phyloP scores from a whole-genome alignment of 345 rosid genomes.

The Aquilaria sinensis region DNA sequence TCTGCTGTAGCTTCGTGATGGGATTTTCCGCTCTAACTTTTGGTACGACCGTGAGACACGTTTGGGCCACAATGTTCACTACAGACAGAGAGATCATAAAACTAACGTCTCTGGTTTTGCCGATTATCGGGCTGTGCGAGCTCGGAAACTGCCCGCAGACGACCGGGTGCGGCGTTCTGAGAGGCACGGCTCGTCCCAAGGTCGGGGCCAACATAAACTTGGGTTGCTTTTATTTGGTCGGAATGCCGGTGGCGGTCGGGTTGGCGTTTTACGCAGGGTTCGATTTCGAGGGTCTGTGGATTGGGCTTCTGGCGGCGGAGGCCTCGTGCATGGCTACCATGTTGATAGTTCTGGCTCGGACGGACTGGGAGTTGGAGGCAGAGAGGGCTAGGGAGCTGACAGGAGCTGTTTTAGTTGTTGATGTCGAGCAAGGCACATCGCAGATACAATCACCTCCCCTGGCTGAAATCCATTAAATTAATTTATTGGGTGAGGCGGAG shows the following conservation, averaged over 20 bases:
- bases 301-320: slow-evolving; percentile 70
- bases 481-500: too few relatives aligned
- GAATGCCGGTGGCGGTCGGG: slow-evolving; percentile 61
- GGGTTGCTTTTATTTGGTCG: slow-evolving; percentile 60
- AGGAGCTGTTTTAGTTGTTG: slow-evolving; percentile 10
- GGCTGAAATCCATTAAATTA: too few relatives aligned
- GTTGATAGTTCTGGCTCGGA: slow-evolving; percentile 45
- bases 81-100: slow-evolving; percentile 44
- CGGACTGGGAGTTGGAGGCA: slow-evolving; percentile 59
- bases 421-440: background rate
- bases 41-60: slow-evolving; percentile 38
- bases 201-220: slow-evolving; percentile 69
- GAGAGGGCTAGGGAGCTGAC: slow-evolving; percentile 50
- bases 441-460: too few relatives aligned
- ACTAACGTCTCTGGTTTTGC: slow-evolving; percentile 49
- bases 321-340: slow-evolving; percentile 52
- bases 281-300: slow-evolving; percentile 65
- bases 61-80: slow-evolving; percentile 70
- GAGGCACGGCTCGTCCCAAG: slow-evolving; percentile 75
- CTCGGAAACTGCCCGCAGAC: slow-evolving; percentile 83
- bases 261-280: slow-evolving; percentile 39
- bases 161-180: slow-evolving; percentile 65
- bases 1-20: slow-evolving; percentile 40
- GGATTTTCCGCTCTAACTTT: slow-evolving; percentile 48
- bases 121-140: slow-evolving; percentile 70